phyloP scores from a whole-genome alignment of 148 eudicot species.

The Tetragonia tetragonoides region DNA sequence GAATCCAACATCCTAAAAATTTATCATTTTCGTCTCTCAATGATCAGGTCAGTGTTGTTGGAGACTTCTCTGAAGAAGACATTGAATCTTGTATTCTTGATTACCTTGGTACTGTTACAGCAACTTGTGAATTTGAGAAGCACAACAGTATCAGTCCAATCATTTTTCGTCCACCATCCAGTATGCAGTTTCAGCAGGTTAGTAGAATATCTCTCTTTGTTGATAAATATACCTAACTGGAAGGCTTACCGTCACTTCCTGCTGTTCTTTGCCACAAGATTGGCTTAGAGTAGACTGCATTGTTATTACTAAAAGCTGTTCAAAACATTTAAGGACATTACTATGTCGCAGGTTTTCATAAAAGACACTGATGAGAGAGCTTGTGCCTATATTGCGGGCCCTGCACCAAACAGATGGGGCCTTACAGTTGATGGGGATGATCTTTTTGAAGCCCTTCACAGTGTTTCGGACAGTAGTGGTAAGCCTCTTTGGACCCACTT shows the following conservation, averaged over 20 bases:
- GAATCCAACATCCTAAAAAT: neutral
- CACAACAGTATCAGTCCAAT: conserved; percentile 47
- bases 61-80: conserved; percentile 94
- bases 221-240: neutral
- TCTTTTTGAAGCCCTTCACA: conserved; percentile 49
- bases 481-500: conserved; percentile 6
- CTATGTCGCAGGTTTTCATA: conserved; percentile 58
- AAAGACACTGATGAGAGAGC: conserved; percentile 99
- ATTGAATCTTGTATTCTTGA: conserved; percentile 94
- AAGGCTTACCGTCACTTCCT: neutral
- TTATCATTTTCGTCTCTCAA: neutral
- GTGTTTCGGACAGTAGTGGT: conserved; percentile 36
- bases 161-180: conserved; percentile 67
- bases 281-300: neutral
- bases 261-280: neutral
- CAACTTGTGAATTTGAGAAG: conserved; percentile 42
- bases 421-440: conserved; percentile 66
- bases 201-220: conserved; percentile 15
- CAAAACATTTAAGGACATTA: neutral
- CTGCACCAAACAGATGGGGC: conserved; percentile 99
- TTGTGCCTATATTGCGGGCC: conserved; percentile 98
- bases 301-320: neutral
- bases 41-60: conserved; percentile 87
- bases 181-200: conserved; percentile 86
- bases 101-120: conserved; percentile 85